Base-by-base conservation (phyloP, 768 basidiomycete species). In the Crepidotus variabilis region DNA sequence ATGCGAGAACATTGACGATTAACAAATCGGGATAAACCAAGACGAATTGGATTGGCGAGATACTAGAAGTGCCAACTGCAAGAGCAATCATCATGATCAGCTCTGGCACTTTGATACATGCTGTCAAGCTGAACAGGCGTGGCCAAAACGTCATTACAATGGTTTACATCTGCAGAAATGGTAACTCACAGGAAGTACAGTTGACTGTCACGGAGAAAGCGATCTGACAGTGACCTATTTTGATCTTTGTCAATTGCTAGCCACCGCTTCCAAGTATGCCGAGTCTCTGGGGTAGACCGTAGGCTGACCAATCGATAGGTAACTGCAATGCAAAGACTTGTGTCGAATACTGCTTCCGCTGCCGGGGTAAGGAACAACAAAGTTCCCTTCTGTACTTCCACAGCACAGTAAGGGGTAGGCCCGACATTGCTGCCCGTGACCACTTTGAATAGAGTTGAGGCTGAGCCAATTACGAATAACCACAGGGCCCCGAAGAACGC, bases 171-270 rank as follows among this genome's bases (percentile, higher is more conserved):
- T 28, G 28, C 28, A 28, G 28, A 28, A 28, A 28, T 28, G 28
- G 28, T 46, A 49, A 52, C 61, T 57, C 51, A 61, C 61, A 61
- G n/a, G 53, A 58, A 59, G 24, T 59, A 59, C 2, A 61, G 52
- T 24, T 59, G 55, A 23, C 61, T 61, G 36, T 61, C 61, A 4
- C 54, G 45, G 20, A 61, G 23, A 1, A 61, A 50, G 57, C 36
- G 55, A 57, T 18, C 56, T 50, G 22, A 59, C 36, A 20, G 61
- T 57, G 10, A 59, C 34, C 11, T 57, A 59, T 14, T 3, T 43
- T 2, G 4, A 11, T 43, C 39, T 3, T 20, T 43, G 18, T 43
- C 39, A 14, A 43, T 14, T 20, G 39, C 39, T 20, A 43, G 13
- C 39, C 39, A 43, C 18, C 11, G 13, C 18, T 20, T 14, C 39